These are phyloP conservation scores for Colletotrichum costaricense DNA, from an alignment of 2,329 filamentous ascomycete genomes.

Conservation along the genomic window DNA sequence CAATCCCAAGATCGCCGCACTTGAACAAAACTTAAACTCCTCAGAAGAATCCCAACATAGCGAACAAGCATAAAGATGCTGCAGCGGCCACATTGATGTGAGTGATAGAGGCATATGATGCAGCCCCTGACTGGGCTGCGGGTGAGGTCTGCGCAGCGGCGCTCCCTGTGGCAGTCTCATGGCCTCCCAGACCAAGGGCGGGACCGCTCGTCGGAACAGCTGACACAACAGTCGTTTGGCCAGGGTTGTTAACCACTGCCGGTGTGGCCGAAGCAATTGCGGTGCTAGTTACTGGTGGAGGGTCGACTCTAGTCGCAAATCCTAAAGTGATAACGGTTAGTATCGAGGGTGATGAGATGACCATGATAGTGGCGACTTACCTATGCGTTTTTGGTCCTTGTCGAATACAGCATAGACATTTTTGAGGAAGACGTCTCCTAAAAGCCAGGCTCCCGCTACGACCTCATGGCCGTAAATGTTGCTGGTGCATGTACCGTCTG, in stretches of 20 bases:
- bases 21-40: conserved; percentile 11
- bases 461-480: conserved; percentile 81
- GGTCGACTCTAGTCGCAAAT: conserved; percentile 48
- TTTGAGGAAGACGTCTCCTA: conserved; percentile 88
- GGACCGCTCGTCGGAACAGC: conserved; percentile 30
- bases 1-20: conserved; percentile 1
- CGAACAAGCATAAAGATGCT: conserved; percentile 20
- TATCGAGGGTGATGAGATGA: not conserved
- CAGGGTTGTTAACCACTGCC: conserved; percentile 21
- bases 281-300: conserved; percentile 36
- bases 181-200: conserved; percentile 48
- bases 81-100: conserved; percentile 16
- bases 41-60: conserved; percentile 17
- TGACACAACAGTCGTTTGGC: conserved; percentile 8
- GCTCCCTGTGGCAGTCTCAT: conserved; percentile 45
- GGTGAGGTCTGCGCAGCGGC: conserved; percentile 34
- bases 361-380: conserved; percentile 50
- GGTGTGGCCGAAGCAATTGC: conserved; percentile 10
- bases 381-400: conserved; percentile 73
- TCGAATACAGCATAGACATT: conserved; percentile 92
- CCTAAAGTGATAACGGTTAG: conserved; percentile 41
- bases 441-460: conserved; percentile 76
- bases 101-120: conserved; percentile 2
- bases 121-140: conserved; percentile 12
- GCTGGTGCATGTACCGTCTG: conserved; percentile 68